Evolutionary conservation across 257 asterid species (phyloP).

Genomic region (Solanum infundibuliforme): DNA sequence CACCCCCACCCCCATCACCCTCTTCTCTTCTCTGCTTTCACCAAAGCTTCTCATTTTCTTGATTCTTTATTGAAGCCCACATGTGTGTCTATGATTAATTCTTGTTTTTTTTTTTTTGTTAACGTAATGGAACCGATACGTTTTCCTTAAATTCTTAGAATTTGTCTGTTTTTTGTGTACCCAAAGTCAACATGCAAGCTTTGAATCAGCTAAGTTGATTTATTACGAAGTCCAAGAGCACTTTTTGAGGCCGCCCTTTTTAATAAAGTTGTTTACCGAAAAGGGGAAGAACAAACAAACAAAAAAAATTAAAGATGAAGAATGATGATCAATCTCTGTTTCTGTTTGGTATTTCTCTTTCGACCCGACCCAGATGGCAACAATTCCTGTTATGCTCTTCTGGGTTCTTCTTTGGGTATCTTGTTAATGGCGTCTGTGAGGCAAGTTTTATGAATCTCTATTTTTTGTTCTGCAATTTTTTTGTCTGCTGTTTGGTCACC

Average conservation of each 20-base stretch:
- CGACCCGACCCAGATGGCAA: constrained; percentile 72
- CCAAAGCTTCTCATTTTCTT: neutral
- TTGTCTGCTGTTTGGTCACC: neutral
- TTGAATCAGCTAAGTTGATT: constrained; percentile 21
- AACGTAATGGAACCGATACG: constrained; percentile 41
- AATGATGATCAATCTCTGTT: constrained; percentile 63
- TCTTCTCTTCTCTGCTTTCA: neutral
- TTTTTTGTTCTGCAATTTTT: neutral
- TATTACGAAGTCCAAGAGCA: constrained; percentile 10
- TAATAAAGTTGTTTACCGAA: neutral
- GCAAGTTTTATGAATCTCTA: constrained; percentile 17
- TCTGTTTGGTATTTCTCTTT: constrained; percentile 66
- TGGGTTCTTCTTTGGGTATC: constrained; percentile 93
- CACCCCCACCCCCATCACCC: no score
- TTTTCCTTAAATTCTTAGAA: constrained; percentile 12
- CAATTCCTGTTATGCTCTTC: constrained; percentile 79
- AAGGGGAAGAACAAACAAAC: neutral
- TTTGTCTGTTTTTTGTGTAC: neutral
- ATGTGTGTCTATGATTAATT: neutral
- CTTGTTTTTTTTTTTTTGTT: neutral
- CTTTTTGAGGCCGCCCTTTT: neutral
- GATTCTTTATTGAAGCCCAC: neutral
- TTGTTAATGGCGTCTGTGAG: constrained; percentile 90
- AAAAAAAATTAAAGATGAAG: constrained; percentile 34
- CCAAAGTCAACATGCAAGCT: constrained; percentile 42